Conservation (phyloP, 2,329 filamentous ascomycete species). For the Thelonectria blattea region DNA sequence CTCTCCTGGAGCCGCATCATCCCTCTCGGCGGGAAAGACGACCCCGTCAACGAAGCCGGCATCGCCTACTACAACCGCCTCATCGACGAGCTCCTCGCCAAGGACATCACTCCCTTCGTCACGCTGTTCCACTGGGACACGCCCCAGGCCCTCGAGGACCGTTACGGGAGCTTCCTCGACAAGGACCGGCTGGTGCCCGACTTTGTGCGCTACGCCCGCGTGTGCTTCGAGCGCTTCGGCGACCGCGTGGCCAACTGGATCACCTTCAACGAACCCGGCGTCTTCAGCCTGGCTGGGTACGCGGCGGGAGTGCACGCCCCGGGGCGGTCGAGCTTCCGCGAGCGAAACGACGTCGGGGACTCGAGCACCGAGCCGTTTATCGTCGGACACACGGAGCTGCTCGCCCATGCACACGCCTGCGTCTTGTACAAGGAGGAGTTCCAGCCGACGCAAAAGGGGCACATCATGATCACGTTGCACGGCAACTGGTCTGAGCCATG, state of each 20-base stretch:
- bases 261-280: conserved; percentile 33
- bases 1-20: conserved; percentile 70
- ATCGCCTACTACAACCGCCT: conserved; percentile 65
- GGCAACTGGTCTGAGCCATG: conserved; percentile 51
- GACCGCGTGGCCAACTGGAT: conserved; percentile 35
- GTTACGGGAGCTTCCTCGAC: conserved; percentile 31
- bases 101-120: conserved; percentile 64
- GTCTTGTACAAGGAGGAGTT: conserved; percentile 49
- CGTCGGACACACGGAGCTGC: conserved; percentile 47
- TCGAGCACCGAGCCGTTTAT: conserved; percentile 45
- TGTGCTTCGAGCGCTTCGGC: conserved; percentile 33
- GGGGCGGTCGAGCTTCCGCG: conserved; percentile 30
- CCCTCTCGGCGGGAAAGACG: conserved; percentile 66
- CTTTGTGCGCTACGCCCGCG: conserved; percentile 32
- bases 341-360: conserved; percentile 29
- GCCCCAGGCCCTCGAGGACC: conserved; percentile 44
- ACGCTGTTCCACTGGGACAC: conserved; percentile 72
- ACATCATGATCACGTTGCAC: conserved; percentile 49
- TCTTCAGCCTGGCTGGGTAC: conserved; percentile 28
- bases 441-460: conserved; percentile 44
- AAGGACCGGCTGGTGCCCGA: conserved; percentile 30
- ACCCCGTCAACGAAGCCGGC: conserved; percentile 66
- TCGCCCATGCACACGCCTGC: conserved; percentile 46
- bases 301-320: conserved; percentile 31
- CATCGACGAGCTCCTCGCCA: conserved; percentile 59